phyloP scores from a whole-genome alignment of 1,284 basidiomycete species.

The Fereydounia khargensis region DNA sequence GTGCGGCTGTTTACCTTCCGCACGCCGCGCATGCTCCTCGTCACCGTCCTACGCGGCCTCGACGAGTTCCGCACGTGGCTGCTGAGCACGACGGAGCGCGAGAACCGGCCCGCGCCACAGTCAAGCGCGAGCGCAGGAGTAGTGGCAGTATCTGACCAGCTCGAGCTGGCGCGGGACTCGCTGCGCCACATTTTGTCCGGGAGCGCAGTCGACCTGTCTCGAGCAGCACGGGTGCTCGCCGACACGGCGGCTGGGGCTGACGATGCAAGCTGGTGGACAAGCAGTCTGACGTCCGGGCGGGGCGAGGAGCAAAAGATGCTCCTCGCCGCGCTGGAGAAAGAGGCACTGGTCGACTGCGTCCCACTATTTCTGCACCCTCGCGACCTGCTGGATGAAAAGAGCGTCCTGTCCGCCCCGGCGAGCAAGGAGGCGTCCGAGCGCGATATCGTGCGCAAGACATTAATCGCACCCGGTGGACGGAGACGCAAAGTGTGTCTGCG shows the following conservation, averaged over 20 bases:
- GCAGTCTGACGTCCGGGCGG: no score
- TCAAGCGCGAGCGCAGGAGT: constrained; percentile 1
- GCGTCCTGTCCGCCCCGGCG: constrained; percentile 17
- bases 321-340: no score
- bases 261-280: constrained; percentile 9
- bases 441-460: constrained; percentile 19
- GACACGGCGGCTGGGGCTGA: constrained; percentile 7
- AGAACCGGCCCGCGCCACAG: constrained; percentile 18
- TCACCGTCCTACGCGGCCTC: constrained; percentile 14
- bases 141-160: constrained; percentile 30
- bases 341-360: constrained; percentile 20
- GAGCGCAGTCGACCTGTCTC: constrained; percentile 10
- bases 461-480: not conserved
- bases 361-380: constrained; percentile 20
- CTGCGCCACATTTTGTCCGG: constrained; percentile 6
- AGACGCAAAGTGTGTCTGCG: not conserved
- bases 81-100: constrained; percentile 8
- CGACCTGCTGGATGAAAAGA: constrained; percentile 21
- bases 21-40: constrained; percentile 17
- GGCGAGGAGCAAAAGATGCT: no score
- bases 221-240: constrained; percentile 13
- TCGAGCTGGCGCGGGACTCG: constrained; percentile 23
- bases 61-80: constrained; percentile 30
- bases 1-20: constrained; percentile 22
- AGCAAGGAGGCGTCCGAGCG: not conserved